Evolutionary conservation across 371 early-diverging fungal genomes (phyloP).

Genomic region (Dentiscutata heterogama): DNA sequence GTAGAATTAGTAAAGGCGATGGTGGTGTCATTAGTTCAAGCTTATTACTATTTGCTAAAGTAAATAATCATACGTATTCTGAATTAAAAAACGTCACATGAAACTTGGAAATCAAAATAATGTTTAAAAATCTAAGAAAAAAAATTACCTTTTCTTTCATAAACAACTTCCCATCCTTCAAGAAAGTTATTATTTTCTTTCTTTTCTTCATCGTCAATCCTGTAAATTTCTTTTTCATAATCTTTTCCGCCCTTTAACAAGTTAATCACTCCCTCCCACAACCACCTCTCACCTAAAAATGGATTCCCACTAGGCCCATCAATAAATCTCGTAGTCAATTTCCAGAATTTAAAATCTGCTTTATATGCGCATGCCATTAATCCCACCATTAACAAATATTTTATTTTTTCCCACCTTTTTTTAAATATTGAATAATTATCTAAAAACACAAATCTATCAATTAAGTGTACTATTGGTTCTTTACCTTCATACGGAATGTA

Average conservation of each 20-base stretch:
- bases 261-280: conserved; percentile 41
- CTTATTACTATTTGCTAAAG: background rate
- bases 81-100: background rate
- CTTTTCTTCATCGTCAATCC: background rate
- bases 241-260: conserved; percentile 7
- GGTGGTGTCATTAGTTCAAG: background rate
- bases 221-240: background rate
- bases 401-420: background rate
- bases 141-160: conserved; percentile 31
- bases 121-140: background rate
- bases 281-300: conserved; percentile 21
- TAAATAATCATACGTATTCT: background rate
- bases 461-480: conserved; percentile 38
- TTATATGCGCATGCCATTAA: conserved; percentile 13
- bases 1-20: background rate
- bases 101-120: background rate
- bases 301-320: conserved; percentile 34
- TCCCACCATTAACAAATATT: conserved; percentile 21
- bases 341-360: conserved; percentile 12
- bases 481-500: conserved; percentile 38
- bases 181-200: background rate
- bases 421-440: background rate
- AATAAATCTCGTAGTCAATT: conserved; percentile 26
- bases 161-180: conserved; percentile 43
- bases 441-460: conserved; percentile 20